Evolutionary conservation across 2,329 filamentous ascomycete genomes (phyloP), one percentile per base, ranked within the genome.

Genomic region (Calonectria hawksworthii): DNA sequence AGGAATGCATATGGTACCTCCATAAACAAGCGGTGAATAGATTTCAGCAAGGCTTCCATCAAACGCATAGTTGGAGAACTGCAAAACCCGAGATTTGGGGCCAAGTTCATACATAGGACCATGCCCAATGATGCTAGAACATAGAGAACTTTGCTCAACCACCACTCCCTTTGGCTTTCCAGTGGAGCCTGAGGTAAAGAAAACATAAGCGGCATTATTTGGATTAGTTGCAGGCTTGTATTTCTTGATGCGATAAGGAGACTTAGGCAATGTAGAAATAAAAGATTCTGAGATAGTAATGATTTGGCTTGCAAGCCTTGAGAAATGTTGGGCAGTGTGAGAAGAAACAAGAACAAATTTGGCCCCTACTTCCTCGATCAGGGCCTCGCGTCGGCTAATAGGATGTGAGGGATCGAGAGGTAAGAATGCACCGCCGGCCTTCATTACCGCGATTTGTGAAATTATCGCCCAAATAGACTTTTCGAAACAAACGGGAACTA

Each of bases 401-500:
- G 87, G 86, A 66, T 85, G 76, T 51, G 83, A 83, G 21, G 85
- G 83, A 61, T 87, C 86, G 1, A 87, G 71, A 0, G 84, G 83
- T 18, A 78, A 74, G 54, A 80, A 81, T 18, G 78, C 78, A 4
- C 63, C 82, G 2, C 84, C 84, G 32, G 84, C 80, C 52, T 84
- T 85, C 50, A 86, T 71, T 2, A 85, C 79, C 2, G 77, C 83
- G 14, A 86, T 69, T 67, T 84, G 82, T 0, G 82, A 80, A 9
- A 85, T 78, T 1, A 70, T 30, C 0, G 61, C 36, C 75, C 75
- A 77, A 8, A 47, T 71, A 3, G 74, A 77, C 70, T 74, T 77
- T 13, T 76, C 74, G 14, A 74, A 76, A 16, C 72, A 76, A 23
- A 73, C 23, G 3, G 56, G 68, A 30, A 76, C 74, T 10, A 71